Percentiles rank a stretch among this genome's conserved stretches.
Evolutionary conservation across 2,329 filamentous ascomycete genomes (phyloP).

Genomic region (Fusarium dlaminii): DNA sequence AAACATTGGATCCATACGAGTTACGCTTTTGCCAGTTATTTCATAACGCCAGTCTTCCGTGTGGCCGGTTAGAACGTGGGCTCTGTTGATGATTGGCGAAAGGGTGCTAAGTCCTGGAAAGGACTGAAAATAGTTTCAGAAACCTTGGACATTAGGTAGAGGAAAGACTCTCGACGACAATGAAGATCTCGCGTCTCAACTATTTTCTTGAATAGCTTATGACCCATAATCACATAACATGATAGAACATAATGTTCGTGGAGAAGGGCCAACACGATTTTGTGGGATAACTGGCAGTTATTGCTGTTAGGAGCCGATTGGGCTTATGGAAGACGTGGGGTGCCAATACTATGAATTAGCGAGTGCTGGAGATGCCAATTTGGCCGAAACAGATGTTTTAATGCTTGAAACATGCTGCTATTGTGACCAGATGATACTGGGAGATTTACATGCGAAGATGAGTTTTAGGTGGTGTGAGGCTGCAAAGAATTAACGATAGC

Average conservation of each 20-base stretch:
- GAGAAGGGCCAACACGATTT: not conserved
- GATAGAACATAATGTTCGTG: not conserved
- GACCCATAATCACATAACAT: not conserved
- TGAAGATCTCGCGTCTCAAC: not conserved
- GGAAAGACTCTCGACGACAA: not conserved
- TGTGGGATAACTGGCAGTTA: not conserved
- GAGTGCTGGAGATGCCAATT: not conserved
- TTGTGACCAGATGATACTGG: not conserved
- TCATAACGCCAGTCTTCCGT: not conserved
- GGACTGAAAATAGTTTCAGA: not conserved
- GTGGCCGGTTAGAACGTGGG: not conserved
- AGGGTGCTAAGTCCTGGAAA: not conserved
- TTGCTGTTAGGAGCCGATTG: not conserved
- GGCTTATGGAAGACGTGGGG: not conserved
- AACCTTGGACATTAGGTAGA: not conserved
- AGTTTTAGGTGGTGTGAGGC: not conserved
- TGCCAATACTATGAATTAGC: not conserved
- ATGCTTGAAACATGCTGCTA: not conserved
- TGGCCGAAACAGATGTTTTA: not conserved
- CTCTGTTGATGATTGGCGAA: not conserved
- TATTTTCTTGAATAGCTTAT: not conserved
- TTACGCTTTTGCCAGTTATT: not conserved
- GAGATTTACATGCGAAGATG: not conserved
- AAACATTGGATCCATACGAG: not conserved
- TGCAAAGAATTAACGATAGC: not conserved